Conservation (phyloP, 116 monocot genomes). For the Zostera marina region DNA sequence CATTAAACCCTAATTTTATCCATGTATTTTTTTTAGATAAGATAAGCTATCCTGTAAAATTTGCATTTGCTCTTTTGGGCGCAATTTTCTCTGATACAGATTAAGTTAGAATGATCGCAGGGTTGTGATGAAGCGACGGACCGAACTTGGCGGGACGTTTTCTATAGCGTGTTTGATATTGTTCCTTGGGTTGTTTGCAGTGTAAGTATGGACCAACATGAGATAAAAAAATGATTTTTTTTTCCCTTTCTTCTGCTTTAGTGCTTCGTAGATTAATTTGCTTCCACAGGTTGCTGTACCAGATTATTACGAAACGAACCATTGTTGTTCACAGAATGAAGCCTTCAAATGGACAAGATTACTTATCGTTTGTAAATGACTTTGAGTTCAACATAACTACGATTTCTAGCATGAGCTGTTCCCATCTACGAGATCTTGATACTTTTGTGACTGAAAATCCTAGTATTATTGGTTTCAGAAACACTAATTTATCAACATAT, state of each 20-base stretch:
- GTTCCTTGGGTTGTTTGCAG: slow-evolving; percentile 68
- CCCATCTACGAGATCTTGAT: slow-evolving; percentile 56
- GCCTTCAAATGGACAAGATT: slow-evolving; percentile 76
- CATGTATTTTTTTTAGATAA: background rate
- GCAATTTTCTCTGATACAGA: background rate
- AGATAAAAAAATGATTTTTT: background rate
- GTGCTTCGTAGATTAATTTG: background rate
- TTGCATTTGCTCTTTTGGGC: background rate
- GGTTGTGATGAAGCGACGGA: slow-evolving; percentile 66
- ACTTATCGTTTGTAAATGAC: slow-evolving; percentile 70
- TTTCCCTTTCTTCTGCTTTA: background rate
- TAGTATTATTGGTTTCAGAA: slow-evolving; percentile 57
- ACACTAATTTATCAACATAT: slow-evolving; percentile 35
- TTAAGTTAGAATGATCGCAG: slow-evolving; percentile 53
- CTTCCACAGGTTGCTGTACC: slow-evolving; percentile 54
- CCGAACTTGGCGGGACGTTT: slow-evolving; percentile 88
- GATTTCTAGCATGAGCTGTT: slow-evolving; percentile 90
- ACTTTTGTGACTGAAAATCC: slow-evolving; percentile 54
- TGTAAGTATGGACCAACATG: slow-evolving; percentile 41
- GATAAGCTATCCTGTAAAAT: background rate
- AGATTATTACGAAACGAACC: slow-evolving; percentile 49
- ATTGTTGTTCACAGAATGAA: slow-evolving; percentile 74
- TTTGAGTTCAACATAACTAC: slow-evolving; percentile 87
- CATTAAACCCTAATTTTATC: background rate
- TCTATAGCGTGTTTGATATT: slow-evolving; percentile 83